Conservation (phyloP, 495 filamentous ascomycete species). For the Lichenothelia convexa region DNA sequence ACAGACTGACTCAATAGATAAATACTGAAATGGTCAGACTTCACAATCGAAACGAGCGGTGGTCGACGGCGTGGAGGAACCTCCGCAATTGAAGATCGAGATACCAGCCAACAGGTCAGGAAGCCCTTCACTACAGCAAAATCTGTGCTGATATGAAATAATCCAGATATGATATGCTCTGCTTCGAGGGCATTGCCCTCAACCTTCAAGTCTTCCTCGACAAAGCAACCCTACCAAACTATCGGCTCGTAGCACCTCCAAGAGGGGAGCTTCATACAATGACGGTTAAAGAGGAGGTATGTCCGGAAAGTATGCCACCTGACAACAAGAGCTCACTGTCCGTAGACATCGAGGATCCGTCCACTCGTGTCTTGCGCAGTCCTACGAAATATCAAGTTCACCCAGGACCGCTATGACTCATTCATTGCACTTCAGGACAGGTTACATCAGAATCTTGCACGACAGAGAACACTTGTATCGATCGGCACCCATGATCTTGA, state of each 20-base stretch:
- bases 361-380: slow-evolving; percentile 78
- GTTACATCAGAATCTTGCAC: slow-evolving; percentile 87
- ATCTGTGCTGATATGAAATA: background rate
- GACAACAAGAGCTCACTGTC: background rate
- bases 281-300: slow-evolving; percentile 52
- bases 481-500: slow-evolving; percentile 97
- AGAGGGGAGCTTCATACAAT: slow-evolving; percentile 61
- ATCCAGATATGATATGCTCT: slow-evolving; percentile 86
- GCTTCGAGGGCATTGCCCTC: slow-evolving; percentile 90
- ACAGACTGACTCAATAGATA: no score
- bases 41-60: slow-evolving; percentile 54
- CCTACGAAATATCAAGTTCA: slow-evolving; percentile 79
- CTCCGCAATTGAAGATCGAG: slow-evolving; percentile 91
- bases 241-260: slow-evolving; percentile 48
- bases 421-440: slow-evolving; percentile 98
- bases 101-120: slow-evolving; percentile 78
- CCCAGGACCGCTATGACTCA: slow-evolving; percentile 74
- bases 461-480: slow-evolving; percentile 78
- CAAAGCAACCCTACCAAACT: slow-evolving; percentile 55
- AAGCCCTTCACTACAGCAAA: background rate
- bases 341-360: slow-evolving; percentile 57
- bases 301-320: slow-evolving; percentile 6
- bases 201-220: slow-evolving; percentile 91
- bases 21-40: no score
- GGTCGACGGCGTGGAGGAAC: slow-evolving; percentile 62